Evolutionary conservation across 208 protist species (phyloP).

Genomic region (Trypanosoma boissoni): DNA sequence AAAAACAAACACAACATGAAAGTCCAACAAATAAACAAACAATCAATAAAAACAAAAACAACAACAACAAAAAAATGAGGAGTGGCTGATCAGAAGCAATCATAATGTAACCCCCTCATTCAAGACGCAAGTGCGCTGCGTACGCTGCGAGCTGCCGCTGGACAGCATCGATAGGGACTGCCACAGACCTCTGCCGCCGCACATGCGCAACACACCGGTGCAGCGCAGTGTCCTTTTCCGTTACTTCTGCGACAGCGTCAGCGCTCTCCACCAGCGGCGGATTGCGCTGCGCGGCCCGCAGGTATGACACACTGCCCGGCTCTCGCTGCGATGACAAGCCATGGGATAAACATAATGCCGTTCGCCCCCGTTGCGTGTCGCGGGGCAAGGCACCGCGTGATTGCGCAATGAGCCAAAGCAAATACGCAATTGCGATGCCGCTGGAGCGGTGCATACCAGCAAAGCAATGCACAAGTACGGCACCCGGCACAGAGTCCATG

Average conservation of each 20-base stretch:
- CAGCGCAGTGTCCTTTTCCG: conserved; percentile 24
- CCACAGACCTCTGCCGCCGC: conserved; percentile 45
- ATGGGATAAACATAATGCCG: no score
- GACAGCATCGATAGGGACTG: conserved; percentile 54
- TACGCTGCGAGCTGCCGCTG: conserved; percentile 49
- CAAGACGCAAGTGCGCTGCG: conserved; percentile 35
- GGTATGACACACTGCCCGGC: no score
- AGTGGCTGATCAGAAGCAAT: no score
- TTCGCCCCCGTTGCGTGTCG: no score
- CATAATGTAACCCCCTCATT: conserved; percentile 2
- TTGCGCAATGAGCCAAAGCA: conserved; percentile 61
- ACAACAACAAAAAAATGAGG: background rate
- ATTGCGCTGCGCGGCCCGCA: no score
- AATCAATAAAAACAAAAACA: background rate
- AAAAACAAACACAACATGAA: background rate
- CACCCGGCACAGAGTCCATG: background rate
- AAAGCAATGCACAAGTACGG: conserved; percentile 66
- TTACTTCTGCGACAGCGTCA: no score
- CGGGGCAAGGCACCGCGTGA: conserved; percentile 22
- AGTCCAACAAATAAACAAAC: background rate
- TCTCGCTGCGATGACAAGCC: no score
- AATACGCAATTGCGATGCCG: conserved; percentile 55
- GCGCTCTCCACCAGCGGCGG: no score
- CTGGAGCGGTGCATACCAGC: conserved; percentile 86
- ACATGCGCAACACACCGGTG: conserved; percentile 38